A percentile compares a stretch with the other conserved stretches of the same genome.
Conservation (phyloP, 768 basidiomycete species). For the Boletus pseudo-olivaceus region DNA sequence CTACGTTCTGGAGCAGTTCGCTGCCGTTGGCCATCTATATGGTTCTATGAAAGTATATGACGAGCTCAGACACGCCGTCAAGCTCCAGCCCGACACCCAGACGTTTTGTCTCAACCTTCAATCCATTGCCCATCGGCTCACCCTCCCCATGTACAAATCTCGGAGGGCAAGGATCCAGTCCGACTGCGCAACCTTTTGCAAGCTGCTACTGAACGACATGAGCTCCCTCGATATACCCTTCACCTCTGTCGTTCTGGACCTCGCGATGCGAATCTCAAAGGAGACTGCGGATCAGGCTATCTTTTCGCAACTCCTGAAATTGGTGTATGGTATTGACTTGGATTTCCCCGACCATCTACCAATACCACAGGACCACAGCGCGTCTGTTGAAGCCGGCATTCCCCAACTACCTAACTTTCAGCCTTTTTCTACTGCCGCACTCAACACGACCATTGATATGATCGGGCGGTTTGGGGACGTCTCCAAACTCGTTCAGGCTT, state of each 20-base stretch:
- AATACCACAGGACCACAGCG: conserved; percentile 14
- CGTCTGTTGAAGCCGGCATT: conserved; percentile 9
- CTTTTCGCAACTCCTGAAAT: conserved; percentile 59
- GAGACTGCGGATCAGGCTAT: conserved; percentile 51
- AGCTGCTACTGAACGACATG: conserved; percentile 59
- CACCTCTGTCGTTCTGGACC: conserved; percentile 61
- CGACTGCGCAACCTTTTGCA: conserved; percentile 47
- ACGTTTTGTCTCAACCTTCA: conserved; percentile 66
- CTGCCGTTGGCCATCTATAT: conserved; percentile 65
- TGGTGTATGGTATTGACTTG: conserved; percentile 75
- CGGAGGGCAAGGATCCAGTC: conserved; percentile 35
- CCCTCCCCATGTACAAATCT: conserved; percentile 48
- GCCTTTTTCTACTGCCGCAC: conserved; percentile 58
- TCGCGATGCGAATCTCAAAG: conserved; percentile 65
- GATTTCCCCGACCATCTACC: conserved; percentile 68
- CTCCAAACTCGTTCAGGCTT: conserved; percentile 67
- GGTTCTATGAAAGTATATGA: conserved; percentile 59
- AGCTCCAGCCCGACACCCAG: conserved; percentile 45
- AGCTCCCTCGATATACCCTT: conserved; percentile 41
- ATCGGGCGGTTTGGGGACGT: conserved; percentile 59
- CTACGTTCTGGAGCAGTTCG: conserved; percentile 71
- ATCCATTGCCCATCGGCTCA: conserved; percentile 65
- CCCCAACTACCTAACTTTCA: conserved; percentile 28
- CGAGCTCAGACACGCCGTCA: conserved; percentile 45
- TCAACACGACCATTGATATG: conserved; percentile 72